phyloP scores from a whole-genome alignment of 192 early-diverging fungal genomes.

The Mortierella alpina region DNA sequence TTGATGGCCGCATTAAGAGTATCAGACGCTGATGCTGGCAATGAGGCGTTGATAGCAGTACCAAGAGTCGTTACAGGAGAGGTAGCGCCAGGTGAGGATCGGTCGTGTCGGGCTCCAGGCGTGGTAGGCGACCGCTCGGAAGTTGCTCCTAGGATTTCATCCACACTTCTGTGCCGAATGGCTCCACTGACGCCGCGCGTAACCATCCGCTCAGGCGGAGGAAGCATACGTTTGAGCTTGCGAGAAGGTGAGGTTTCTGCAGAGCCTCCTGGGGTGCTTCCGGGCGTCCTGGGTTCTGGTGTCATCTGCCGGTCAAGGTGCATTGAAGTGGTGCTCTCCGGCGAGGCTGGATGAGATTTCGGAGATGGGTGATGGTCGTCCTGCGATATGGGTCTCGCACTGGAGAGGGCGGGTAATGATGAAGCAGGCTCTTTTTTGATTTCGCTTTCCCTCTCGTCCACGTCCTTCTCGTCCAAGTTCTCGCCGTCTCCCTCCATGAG shows the following conservation, averaged over 20 bases:
- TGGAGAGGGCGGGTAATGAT: conserved; percentile 34
- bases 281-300: conserved; percentile 49
- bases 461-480: conserved; percentile 14
- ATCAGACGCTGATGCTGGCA: conserved; percentile 7
- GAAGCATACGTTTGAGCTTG: conserved; percentile 54
- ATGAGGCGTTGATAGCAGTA: conserved; percentile 8
- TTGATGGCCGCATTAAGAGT: conserved; percentile 6
- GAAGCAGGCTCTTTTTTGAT: conserved; percentile 39
- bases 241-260: conserved; percentile 55
- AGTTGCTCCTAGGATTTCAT: conserved; percentile 60
- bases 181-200: conserved; percentile 70
- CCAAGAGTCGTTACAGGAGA: conserved; percentile 9
- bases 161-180: conserved; percentile 66
- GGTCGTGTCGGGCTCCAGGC: conserved; percentile 21
- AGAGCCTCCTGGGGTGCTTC: conserved; percentile 47
- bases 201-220: conserved; percentile 68
- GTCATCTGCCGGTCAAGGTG: conserved; percentile 38
- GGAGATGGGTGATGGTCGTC: conserved; percentile 39
- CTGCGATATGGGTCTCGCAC: not conserved
- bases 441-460: conserved; percentile 10
- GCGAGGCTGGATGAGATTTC: conserved; percentile 32
- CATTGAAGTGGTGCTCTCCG: not conserved
- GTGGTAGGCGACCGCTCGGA: conserved; percentile 44
- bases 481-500: conserved; percentile 41
- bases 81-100: conserved; percentile 22